A percentile compares a stretch with the other conserved stretches of the same genome.
These are phyloP conservation scores for Phytophthora pisi DNA, from an alignment of 352 stramenopile genomes.

Conservation along the genomic window DNA sequence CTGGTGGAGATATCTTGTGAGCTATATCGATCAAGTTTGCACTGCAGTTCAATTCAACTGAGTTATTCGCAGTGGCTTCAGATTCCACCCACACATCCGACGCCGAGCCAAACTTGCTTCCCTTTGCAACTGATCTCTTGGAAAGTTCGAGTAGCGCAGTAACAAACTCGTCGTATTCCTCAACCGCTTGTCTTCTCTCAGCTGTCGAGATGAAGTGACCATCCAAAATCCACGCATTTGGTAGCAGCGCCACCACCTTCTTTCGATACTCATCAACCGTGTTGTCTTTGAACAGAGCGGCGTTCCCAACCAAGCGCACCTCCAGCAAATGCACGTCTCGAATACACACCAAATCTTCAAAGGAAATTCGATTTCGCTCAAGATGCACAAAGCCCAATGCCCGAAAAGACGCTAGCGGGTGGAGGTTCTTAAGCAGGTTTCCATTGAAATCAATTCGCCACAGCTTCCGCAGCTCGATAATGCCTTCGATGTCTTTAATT, in stretches of 20 bases:
- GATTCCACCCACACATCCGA: conserved; percentile 41
- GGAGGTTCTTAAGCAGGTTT: conserved; percentile 51
- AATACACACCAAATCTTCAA: conserved; percentile 60
- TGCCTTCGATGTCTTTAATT: conserved; percentile 47
- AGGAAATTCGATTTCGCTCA: conserved; percentile 52
- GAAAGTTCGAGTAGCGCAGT: conserved; percentile 24
- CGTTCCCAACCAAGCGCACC: conserved; percentile 49
- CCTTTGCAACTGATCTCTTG: not conserved
- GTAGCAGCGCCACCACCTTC: conserved; percentile 54
- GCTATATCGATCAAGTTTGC: conserved; percentile 29
- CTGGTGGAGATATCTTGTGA: conserved; percentile 18
- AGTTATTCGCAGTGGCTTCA: not conserved
- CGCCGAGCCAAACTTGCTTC: conserved; percentile 44
- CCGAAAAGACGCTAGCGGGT: conserved; percentile 48
- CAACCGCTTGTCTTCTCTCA: conserved; percentile 48
- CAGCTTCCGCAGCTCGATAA: conserved; percentile 45
- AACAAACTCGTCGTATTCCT: conserved; percentile 48
- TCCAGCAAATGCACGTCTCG: conserved; percentile 66
- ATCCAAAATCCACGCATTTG: conserved; percentile 66
- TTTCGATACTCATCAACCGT: conserved; percentile 39
- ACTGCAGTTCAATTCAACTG: not conserved
- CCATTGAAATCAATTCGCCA: conserved; percentile 62
- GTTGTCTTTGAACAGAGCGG: conserved; percentile 29
- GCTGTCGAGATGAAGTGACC: conserved; percentile 55
- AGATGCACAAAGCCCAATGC: conserved; percentile 63